Base-by-base conservation (phyloP, 345 rosid species). In the Trapa incisa region DNA sequence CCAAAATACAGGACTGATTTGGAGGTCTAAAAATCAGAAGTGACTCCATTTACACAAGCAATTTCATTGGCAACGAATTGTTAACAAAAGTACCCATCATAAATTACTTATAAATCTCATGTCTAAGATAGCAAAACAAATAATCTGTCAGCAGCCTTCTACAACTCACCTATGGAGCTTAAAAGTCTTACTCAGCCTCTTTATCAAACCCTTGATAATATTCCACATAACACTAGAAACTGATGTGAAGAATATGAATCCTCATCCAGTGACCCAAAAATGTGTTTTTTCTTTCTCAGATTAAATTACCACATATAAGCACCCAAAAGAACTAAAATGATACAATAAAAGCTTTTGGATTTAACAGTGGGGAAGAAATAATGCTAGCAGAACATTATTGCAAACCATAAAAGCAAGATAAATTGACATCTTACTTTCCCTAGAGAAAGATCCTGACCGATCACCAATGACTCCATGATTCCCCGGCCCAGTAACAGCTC, bases 401-500 rank as follows among this genome's bases (percentile, higher is more conserved):
- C 37, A 58, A 35, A 58, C 11, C 8, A n/a, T 5, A 1, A 58
- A 41, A 71, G 29, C 35, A 15, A 32, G 13, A 8, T 14, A 54
- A 22, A 37, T 56, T 11, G 64, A 73, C 5, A 76, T 85, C 98
- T 93, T 75, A 93, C 98, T 93, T 89, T 93, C 98, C 76, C 98
- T 87, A 32, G 98, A 93, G 79, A 93, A 90, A 10, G 98, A 90
- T 29, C 96, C 92, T 47, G 98, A 93, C 72, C 94, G 81, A 65
- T 93, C 97, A 66, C 98, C 98, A 75, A 90, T 93, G 29, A 93
- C 87, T 72, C 98, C 97, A 22, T 85, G 94, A 80, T 93, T 82
- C 76, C 85, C 86, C 66, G 98, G 98, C 52, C 98, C 98, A 0
- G 88, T 76, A n/a, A 93, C 96, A 77, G 79, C 86, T 81, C 97